Evolutionary conservation across 305 asterid genomes (phyloP).

Genomic region (Rubia tinctorum): DNA sequence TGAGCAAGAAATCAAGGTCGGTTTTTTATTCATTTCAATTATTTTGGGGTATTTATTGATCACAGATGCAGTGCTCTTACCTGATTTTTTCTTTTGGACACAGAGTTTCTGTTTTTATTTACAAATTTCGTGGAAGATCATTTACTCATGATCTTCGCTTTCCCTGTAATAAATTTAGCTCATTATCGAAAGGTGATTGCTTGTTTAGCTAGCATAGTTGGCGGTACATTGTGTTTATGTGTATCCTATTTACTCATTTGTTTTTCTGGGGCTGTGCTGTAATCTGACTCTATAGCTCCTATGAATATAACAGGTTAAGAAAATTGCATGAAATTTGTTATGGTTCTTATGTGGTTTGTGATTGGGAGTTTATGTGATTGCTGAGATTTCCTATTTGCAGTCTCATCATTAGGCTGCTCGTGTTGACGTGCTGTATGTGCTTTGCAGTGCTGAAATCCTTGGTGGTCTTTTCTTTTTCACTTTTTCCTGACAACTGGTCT

Average conservation of each 20-base stretch:
- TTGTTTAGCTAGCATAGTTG: neutral
- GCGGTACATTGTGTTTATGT: neutral
- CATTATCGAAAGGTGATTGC: neutral
- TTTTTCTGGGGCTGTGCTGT: neutral
- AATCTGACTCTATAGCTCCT: neutral
- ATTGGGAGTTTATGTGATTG: neutral
- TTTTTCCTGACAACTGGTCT: constrained; percentile 22
- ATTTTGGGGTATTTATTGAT: neutral
- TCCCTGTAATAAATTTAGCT: neutral
- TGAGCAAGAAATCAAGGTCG: constrained; percentile 91
- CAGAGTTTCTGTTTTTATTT: neutral
- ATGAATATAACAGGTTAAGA: neutral
- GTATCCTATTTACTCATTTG: neutral
- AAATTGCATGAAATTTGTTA: neutral
- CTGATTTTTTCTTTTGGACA: neutral
- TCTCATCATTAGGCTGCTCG: neutral
- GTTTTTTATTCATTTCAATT: constrained; percentile 3
- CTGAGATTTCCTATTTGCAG: neutral
- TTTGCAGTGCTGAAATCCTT: neutral
- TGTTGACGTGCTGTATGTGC: neutral
- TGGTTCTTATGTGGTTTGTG: neutral
- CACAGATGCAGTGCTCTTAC: neutral
- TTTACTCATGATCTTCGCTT: neutral
- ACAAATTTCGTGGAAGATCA: neutral
- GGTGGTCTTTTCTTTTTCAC: neutral